These are phyloP conservation scores for Scheffersomyces cryptocercus DNA, from an alignment of 1,139 yeast genomes.

Conservation along the genomic window DNA sequence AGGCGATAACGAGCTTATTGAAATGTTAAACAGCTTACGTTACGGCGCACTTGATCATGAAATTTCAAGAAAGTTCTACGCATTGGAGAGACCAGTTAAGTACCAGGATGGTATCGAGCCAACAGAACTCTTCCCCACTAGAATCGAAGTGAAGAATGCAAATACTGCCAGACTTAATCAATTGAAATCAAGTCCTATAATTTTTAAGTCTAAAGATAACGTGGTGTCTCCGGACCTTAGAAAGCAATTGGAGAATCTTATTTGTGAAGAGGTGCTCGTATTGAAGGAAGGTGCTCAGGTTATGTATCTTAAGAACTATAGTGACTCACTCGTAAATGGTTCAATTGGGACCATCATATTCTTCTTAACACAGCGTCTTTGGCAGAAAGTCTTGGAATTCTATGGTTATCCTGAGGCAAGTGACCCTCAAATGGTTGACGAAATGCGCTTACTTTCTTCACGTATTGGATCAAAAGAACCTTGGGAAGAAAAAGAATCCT, in stretches of 20 bases:
- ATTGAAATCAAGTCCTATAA: conserved; percentile 35
- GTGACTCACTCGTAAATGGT: conserved; percentile 55
- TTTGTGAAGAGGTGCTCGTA: conserved; percentile 46
- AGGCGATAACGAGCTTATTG: conserved; percentile 65
- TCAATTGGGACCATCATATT: conserved; percentile 61
- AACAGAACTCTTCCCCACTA: conserved; percentile 74
- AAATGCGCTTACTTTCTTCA: conserved; percentile 26
- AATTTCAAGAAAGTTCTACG: conserved; percentile 44
- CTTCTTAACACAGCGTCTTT: conserved; percentile 48
- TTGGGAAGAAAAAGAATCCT: conserved; percentile 49
- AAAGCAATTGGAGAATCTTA: conserved; percentile 39
- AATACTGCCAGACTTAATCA: conserved; percentile 53
- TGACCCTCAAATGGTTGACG: conserved; percentile 25
- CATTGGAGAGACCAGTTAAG: conserved; percentile 51
- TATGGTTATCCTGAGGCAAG: conserved; percentile 22
- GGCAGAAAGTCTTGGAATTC: conserved; percentile 27
- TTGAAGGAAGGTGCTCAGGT: conserved; percentile 65
- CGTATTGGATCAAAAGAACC: conserved; percentile 24
- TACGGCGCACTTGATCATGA: conserved; percentile 56
- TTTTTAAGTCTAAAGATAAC: conserved; percentile 55
- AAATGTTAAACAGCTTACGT: conserved; percentile 75
- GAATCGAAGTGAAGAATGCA: conserved; percentile 72
- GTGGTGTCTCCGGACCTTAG: conserved; percentile 23
- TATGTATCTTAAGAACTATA: conserved; percentile 51
- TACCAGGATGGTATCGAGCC: conserved; percentile 80